phyloP scores from a whole-genome alignment of 768 basidiomycete genomes.

The Leccinum incarnatum region DNA sequence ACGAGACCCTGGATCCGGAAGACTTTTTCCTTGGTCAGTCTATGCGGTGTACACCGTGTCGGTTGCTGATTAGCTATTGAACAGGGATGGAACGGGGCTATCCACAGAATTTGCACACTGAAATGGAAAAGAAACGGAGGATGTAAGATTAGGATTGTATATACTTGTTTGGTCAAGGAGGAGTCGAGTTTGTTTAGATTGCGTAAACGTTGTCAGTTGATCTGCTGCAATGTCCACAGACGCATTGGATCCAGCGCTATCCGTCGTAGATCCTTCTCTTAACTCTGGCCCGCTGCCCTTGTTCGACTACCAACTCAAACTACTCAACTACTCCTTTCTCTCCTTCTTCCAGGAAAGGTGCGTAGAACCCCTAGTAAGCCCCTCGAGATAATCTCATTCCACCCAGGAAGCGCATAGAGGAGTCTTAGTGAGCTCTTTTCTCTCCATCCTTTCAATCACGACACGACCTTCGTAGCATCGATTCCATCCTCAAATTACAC shows the following conservation, averaged over 20 bases:
- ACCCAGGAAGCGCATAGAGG: constrained; percentile 77
- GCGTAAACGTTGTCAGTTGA: neutral
- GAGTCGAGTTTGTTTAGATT: neutral
- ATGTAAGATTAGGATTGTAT: constrained; percentile 35
- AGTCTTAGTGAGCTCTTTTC: constrained; percentile 60
- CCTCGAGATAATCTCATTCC: constrained; percentile 17
- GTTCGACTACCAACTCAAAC: constrained; percentile 70
- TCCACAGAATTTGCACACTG: constrained; percentile 55
- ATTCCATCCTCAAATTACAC: constrained; percentile 71
- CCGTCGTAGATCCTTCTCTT: constrained; percentile 26
- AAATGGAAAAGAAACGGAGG: constrained; percentile 62
- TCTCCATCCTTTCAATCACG: neutral
- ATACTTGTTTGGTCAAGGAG: constrained; percentile 21
- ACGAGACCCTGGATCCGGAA: constrained; percentile 72
- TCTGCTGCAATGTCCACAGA: constrained; percentile 21
- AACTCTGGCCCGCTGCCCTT: constrained; percentile 58
- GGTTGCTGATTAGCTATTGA: constrained; percentile 1
- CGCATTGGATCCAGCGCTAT: constrained; percentile 21
- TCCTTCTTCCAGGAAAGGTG: constrained; percentile 86
- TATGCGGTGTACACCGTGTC: neutral
- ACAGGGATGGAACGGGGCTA: constrained; percentile 53
- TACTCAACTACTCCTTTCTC: constrained; percentile 71
- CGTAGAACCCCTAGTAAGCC: constrained; percentile 12
- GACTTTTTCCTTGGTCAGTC: constrained; percentile 79
- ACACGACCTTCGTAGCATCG: constrained; percentile 49